Evolutionary conservation across 1,139 yeast genomes (phyloP).

Genomic region (Kurtzmaniella quercitrusa): DNA sequence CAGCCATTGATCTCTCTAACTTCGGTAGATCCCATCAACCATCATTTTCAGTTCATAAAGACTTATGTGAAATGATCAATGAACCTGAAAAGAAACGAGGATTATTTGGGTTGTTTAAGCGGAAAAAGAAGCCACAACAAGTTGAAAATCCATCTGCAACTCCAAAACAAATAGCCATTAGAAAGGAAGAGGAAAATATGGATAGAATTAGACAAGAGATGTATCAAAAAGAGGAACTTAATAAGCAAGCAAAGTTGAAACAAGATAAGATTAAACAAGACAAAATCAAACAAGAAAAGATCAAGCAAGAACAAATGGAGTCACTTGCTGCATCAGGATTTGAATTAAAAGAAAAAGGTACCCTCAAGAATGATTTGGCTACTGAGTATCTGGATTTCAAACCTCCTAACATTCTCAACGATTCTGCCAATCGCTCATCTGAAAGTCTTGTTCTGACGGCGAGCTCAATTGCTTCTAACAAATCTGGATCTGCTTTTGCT

Average conservation of each 20-base stretch:
- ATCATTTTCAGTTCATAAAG: slow-evolving; percentile 22
- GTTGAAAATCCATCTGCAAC: not conserved
- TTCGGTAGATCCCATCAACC: slow-evolving; percentile 42
- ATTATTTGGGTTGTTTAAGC: slow-evolving; percentile 24
- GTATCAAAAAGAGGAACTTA: not conserved
- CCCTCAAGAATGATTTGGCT: not conserved
- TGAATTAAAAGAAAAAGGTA: not conserved
- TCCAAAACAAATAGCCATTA: not conserved
- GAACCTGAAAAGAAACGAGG: slow-evolving; percentile 12
- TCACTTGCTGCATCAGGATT: not conserved
- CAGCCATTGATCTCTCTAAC: slow-evolving; percentile 37
- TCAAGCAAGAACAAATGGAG: not conserved
- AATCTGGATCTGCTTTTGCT: slow-evolving; percentile 39
- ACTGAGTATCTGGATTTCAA: not conserved
- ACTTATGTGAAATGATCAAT: slow-evolving; percentile 13
- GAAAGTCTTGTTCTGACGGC: not conserved
- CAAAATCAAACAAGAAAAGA: not conserved
- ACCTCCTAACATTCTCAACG: not conserved
- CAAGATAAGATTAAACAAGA: not conserved
- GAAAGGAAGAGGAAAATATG: not conserved
- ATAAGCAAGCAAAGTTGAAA: not conserved
- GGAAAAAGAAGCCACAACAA: slow-evolving; percentile 7
- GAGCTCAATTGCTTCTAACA: slow-evolving; percentile 1
- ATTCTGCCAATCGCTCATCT: not conserved
- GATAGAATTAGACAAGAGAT: not conserved